phyloP scores from a whole-genome alignment of 148 eudicot genomes.

The Arctostaphylos glauca region DNA sequence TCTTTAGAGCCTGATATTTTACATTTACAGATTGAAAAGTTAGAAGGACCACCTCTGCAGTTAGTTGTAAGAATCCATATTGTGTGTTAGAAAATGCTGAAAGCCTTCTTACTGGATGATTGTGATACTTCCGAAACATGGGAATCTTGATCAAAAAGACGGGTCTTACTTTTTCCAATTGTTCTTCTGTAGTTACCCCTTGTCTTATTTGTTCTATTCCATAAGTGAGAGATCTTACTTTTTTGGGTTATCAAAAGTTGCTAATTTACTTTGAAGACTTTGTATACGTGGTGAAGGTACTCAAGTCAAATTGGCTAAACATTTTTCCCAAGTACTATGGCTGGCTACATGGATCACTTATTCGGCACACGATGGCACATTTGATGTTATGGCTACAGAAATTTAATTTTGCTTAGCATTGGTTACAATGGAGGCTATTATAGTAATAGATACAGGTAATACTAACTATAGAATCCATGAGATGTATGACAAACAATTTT shows the following conservation, averaged over 20 bases:
- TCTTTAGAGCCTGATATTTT: too few relatives aligned
- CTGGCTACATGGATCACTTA: not conserved
- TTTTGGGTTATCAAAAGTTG: not conserved
- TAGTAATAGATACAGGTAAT: not conserved
- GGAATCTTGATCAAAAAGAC: not conserved
- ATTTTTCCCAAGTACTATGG: not conserved
- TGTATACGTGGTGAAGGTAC: not conserved
- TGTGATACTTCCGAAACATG: too few relatives aligned
- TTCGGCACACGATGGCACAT: not conserved
- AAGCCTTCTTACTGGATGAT: too few relatives aligned
- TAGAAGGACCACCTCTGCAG: too few relatives aligned
- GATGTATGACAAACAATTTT: not conserved
- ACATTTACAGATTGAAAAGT: too few relatives aligned
- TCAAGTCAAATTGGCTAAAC: not conserved
- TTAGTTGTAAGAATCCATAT: too few relatives aligned
- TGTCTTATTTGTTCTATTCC: not conserved
- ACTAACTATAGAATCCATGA: too few relatives aligned
- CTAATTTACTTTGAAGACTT: not conserved
- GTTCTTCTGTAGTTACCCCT: not conserved
- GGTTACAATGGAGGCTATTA: not conserved
- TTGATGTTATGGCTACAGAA: not conserved
- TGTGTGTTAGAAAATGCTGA: too few relatives aligned
- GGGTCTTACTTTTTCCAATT: not conserved
- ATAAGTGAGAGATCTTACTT: not conserved
- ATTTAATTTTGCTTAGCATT: not conserved